Evolutionary conservation across 2,329 filamentous ascomycete genomes (phyloP), one percentile per base, ranked within the genome.

Genomic region (Phyllosticta citriasiana): DNA sequence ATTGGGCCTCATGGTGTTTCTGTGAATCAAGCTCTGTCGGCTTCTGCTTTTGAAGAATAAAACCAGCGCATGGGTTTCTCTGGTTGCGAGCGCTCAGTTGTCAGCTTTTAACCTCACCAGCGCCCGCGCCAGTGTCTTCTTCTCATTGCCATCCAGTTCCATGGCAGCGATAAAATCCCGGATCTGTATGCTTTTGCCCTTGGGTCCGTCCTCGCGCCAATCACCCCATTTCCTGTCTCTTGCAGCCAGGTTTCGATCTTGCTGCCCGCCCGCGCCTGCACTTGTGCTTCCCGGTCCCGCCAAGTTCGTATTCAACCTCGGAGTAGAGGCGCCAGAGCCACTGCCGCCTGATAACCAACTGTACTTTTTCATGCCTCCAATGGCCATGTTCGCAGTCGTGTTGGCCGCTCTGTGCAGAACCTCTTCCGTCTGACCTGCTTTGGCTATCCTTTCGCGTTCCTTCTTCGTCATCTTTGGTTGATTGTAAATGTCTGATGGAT

Each of bases 371-470:
- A 83, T 71, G 83, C 67, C 82, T 80, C 88, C 87, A 53, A 91
- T 81, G 1, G 89, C 89, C 78, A 91, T 83, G 64, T 84, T 86
- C 60, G 89, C 89, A 0, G 92, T 96, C 60, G 85, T 81, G 71
- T 97, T 96, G 26, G 93, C 91, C 64, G 87, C 88, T 24, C 86
- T 85, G 65, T 93, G 91, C 65, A 87, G 88, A 62, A 87, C 87
- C 19, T 88, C 88, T 69, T 95, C 90, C 0, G 85, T 88, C 24
- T 87, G 83, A 67, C 88, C 89, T 3, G 80, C 79, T 63, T 90
- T 87, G n/a, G 85, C 83, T 66, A 88, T 82, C 65, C 86, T 88
- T 73, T 87, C 90, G 70, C 88, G 81, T 72, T 96, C 91, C 76
- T 97, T 97, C 80, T 97, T 97, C 4, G 88, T 88, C 57, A 89